A percentile compares a stretch with the other conserved stretches of the same genome.
Evolutionary conservation across 2,329 filamentous ascomycete genomes (phyloP).

Genomic region (Arachnomyces sp.): DNA sequence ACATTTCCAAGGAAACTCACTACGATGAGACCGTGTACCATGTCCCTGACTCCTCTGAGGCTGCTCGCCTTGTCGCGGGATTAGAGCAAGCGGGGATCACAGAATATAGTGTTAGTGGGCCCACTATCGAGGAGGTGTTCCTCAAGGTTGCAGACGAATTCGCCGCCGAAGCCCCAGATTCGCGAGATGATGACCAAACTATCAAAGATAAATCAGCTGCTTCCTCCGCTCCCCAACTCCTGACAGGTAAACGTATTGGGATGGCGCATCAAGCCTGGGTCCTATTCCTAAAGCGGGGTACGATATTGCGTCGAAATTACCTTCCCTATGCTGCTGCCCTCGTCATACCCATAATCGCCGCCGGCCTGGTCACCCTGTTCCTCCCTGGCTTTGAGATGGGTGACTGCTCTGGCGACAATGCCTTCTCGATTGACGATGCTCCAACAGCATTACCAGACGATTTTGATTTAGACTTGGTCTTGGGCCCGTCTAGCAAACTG

Average conservation of each 20-base stretch:
- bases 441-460: conserved; percentile 24
- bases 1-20: conserved; percentile 50
- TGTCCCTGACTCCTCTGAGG: conserved; percentile 60
- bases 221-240: conserved; percentile 38
- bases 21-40: conserved; percentile 69
- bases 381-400: conserved; percentile 50
- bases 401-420: conserved; percentile 42
- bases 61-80: conserved; percentile 61
- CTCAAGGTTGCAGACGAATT: conserved; percentile 77
- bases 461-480: conserved; percentile 25
- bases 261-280: conserved; percentile 64
- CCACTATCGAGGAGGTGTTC: conserved; percentile 90
- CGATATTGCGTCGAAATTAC: conserved; percentile 70
- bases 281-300: conserved; percentile 69
- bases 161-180: conserved; percentile 21
- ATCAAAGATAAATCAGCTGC: conserved; percentile 7
- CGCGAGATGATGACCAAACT: conserved; percentile 10
- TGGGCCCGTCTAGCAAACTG: conserved; percentile 29
- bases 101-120: conserved; percentile 79
- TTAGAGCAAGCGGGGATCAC: conserved; percentile 61
- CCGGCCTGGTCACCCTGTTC: conserved; percentile 71
- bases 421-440: conserved; percentile 16
- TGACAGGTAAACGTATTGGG: conserved; percentile 62
- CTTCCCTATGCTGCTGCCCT: conserved; percentile 69
- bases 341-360: conserved; percentile 69